phyloP scores from a whole-genome alignment of 2,329 filamentous ascomycete genomes.

The Venturia nashicola region DNA sequence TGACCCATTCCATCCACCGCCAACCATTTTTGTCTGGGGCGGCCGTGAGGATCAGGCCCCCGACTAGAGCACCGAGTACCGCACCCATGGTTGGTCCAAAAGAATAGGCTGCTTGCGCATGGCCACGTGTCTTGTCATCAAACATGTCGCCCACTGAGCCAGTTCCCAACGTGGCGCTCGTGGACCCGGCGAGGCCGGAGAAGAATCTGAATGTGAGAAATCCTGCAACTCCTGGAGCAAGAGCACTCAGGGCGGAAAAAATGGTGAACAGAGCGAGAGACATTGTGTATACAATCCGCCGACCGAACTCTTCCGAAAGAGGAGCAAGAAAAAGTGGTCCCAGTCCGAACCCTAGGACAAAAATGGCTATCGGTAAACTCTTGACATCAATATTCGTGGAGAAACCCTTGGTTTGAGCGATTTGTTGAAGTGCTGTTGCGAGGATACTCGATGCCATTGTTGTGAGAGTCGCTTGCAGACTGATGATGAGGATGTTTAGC shows the following conservation, averaged over 20 bases:
- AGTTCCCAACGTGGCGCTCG: slow-evolving; percentile 25
- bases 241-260: slow-evolving; percentile 27
- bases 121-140: slow-evolving; percentile 48
- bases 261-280: slow-evolving; percentile 24
- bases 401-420: slow-evolving; percentile 12
- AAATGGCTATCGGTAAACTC: slow-evolving; percentile 27
- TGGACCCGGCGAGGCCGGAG: slow-evolving; percentile 24
- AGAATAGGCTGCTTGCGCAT: slow-evolving; percentile 49
- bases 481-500: slow-evolving; percentile 29
- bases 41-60: slow-evolving; percentile 51
- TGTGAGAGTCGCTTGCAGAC: slow-evolving; percentile 26
- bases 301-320: slow-evolving; percentile 23
- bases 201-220: slow-evolving; percentile 25
- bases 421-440: slow-evolving; percentile 20
- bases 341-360: slow-evolving; percentile 27
- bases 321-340: slow-evolving; percentile 26
- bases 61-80: slow-evolving; percentile 51
- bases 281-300: slow-evolving; percentile 34
- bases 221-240: slow-evolving; percentile 21
- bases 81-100: slow-evolving; percentile 51
- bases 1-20: slow-evolving; percentile 63
- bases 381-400: slow-evolving; percentile 23
- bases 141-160: slow-evolving; percentile 43
- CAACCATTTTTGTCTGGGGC: slow-evolving; percentile 33
- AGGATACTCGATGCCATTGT: slow-evolving; percentile 29